These are phyloP conservation scores for Neonectria ditissima DNA, from an alignment of 2,329 filamentous ascomycete species.

Conservation along the genomic window DNA sequence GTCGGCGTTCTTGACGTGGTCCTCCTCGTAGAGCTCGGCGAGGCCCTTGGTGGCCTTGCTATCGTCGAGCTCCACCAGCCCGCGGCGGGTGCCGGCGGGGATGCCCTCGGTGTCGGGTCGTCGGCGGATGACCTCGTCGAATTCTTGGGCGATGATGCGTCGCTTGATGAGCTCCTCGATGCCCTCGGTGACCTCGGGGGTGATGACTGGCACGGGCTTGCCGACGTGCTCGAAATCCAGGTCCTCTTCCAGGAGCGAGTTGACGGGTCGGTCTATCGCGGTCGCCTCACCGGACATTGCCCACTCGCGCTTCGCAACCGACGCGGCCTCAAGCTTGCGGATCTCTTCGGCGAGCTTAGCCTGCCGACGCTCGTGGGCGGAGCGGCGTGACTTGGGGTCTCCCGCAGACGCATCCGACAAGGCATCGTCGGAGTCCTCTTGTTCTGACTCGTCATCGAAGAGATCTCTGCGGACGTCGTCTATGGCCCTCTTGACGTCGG, in stretches of 20 bases:
- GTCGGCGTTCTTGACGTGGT: slow-evolving; percentile 83
- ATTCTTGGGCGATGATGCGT: slow-evolving; percentile 88
- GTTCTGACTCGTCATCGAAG: slow-evolving; percentile 81
- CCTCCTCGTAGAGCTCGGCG: slow-evolving; percentile 93
- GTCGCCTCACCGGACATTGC: slow-evolving; percentile 88
- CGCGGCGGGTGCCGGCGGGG: slow-evolving; percentile 72
- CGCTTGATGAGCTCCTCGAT: slow-evolving; percentile 96
- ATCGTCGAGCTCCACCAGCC: slow-evolving; percentile 85
- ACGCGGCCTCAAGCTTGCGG: slow-evolving; percentile 87
- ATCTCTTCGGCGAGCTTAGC: slow-evolving; percentile 92
- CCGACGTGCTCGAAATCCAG: slow-evolving; percentile 95
- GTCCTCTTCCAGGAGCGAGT: slow-evolving; percentile 94
- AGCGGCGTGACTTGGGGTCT: slow-evolving; percentile 79
- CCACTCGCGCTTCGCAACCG: slow-evolving; percentile 92
- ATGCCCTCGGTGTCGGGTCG: slow-evolving; percentile 79
- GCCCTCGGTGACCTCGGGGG: slow-evolving; percentile 87
- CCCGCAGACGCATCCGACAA: slow-evolving; percentile 75
- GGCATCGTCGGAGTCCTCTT: slow-evolving; percentile 72
- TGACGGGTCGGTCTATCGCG: slow-evolving; percentile 83
- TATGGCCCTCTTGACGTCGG: slow-evolving; percentile 85
- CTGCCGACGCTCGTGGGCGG: slow-evolving; percentile 87
- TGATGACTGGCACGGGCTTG: slow-evolving; percentile 95
- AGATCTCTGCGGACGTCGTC: slow-evolving; percentile 88
- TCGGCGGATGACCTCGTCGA: slow-evolving; percentile 89
- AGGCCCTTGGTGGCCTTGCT: slow-evolving; percentile 88